Conservation (phyloP, 225 moss, liverwort and hornwort species). For the Straminergon stramineum region DNA sequence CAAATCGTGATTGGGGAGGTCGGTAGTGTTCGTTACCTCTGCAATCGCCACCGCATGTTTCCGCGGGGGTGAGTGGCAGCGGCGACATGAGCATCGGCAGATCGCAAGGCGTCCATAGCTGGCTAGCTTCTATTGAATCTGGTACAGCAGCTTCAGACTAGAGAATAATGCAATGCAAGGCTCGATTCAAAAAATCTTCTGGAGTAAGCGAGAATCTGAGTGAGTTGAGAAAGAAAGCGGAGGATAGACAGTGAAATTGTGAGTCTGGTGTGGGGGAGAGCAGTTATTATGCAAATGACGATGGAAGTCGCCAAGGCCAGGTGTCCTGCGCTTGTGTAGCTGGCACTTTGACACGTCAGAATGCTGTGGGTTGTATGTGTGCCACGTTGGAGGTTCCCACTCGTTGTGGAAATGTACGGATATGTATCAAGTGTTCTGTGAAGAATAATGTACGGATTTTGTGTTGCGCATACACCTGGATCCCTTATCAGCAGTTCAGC, state of each 20-base stretch:
- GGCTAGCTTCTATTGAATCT: too few species aligned
- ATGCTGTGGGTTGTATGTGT: neutral
- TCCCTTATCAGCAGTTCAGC: too few species aligned
- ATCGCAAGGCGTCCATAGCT: slow-evolving; percentile 17
- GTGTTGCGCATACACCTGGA: too few species aligned
- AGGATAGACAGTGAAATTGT: too few species aligned
- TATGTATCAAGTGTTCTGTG: too few species aligned
- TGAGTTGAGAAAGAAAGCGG: too few species aligned
- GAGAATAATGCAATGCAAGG: neutral
- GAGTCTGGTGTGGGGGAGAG: accelerated
- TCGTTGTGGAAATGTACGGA: neutral
- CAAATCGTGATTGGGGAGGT: neutral
- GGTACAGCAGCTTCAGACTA: neutral
- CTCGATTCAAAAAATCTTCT: neutral
- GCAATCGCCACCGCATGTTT: slow-evolving; percentile 16
- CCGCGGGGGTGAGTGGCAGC: slow-evolving; percentile 23
- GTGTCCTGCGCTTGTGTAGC: neutral
- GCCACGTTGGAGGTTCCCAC: neutral
- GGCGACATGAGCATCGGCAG: slow-evolving; percentile 28
- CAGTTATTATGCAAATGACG: neutral
- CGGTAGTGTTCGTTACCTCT: neutral
- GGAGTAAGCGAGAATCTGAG: too few species aligned
- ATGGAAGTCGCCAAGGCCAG: neutral
- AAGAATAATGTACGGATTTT: too few species aligned
- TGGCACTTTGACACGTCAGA: neutral